These are phyloP conservation scores for Trichoderma endophyticum DNA, from an alignment of 2,329 filamentous ascomycete genomes.

Conservation along the genomic window DNA sequence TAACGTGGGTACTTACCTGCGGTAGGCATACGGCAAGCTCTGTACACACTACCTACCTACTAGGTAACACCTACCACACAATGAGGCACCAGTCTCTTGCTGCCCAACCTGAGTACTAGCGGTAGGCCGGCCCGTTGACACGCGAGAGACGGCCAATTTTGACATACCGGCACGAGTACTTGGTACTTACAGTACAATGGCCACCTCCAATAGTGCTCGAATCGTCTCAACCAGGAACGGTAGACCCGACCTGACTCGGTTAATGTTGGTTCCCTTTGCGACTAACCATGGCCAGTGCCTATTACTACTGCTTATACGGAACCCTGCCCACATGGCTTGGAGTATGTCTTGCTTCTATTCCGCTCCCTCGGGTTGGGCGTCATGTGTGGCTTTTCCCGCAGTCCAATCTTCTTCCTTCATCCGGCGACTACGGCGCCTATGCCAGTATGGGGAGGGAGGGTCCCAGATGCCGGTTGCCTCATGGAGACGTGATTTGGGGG, in stretches of 20 bases:
- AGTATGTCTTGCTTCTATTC: conserved; percentile 18
- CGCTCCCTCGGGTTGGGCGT: conserved; percentile 6
- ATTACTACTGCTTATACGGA: not conserved
- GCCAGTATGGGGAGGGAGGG: not conserved
- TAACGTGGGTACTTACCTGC: not conserved
- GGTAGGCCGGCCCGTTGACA: conserved; percentile 4
- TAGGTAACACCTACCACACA: not conserved
- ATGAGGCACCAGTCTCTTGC: not conserved
- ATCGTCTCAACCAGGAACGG: not conserved
- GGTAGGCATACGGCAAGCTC: not conserved
- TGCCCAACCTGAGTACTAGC: conserved; percentile 1
- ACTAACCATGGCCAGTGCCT: not conserved
- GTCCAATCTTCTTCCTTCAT: conserved; percentile 5
- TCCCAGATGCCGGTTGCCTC: not conserved
- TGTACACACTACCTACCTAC: not conserved
- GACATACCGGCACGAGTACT: not conserved
- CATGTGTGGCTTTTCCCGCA: conserved; percentile 8
- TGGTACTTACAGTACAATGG: not conserved
- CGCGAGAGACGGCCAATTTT: not conserved
- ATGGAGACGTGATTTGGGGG: conserved; percentile 4
- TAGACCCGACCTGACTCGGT: conserved; percentile 4
- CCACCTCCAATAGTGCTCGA: not conserved
- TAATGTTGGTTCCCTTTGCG: not conserved
- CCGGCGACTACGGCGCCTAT: conserved; percentile 4
- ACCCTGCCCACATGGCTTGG: conserved; percentile 15